Conservation (phyloP, 2,329 filamentous ascomycete genomes). For the Hypoxylon sp. region DNA sequence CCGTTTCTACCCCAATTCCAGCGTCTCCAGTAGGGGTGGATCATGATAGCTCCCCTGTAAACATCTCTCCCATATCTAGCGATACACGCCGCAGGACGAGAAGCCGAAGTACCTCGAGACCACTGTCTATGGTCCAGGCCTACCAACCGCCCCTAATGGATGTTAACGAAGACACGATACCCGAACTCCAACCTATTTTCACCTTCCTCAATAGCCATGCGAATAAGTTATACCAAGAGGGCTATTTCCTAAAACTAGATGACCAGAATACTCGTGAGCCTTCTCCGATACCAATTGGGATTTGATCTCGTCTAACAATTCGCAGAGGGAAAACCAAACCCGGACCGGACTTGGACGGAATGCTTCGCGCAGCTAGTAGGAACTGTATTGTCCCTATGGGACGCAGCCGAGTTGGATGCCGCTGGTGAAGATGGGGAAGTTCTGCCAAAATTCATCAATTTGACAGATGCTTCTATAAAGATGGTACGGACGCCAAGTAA, state of each 20-base stretch:
- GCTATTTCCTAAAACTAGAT: constrained; percentile 96
- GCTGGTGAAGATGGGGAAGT: constrained; percentile 89
- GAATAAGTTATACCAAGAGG: constrained; percentile 97
- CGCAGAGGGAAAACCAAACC: constrained; percentile 86
- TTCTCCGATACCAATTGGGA: constrained; percentile 8
- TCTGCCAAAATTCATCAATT: constrained; percentile 92
- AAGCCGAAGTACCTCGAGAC: constrained; percentile 72
- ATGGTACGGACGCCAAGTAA: constrained; percentile 75
- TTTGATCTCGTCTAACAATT: constrained; percentile 27
- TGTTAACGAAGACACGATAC: constrained; percentile 85
- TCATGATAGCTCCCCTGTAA: constrained; percentile 60
- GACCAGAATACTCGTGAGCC: constrained; percentile 90
- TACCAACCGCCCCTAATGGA: constrained; percentile 91
- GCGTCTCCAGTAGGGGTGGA: constrained; percentile 49
- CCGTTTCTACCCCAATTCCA: constrained; percentile 47
- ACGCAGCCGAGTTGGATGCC: constrained; percentile 90
- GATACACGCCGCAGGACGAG: constrained; percentile 52
- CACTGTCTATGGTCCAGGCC: constrained; percentile 87
- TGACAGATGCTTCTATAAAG: constrained; percentile 97
- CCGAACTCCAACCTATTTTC: constrained; percentile 95
- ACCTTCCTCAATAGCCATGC: constrained; percentile 93
- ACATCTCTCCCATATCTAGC: constrained; percentile 57
- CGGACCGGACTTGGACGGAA: constrained; percentile 92
- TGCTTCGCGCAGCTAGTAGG: constrained; percentile 97
- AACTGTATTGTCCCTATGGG: constrained; percentile 95